These are phyloP conservation scores for Oenanthe sinensis DNA, from an alignment of 129 eudicot species.

Conservation along the genomic window DNA sequence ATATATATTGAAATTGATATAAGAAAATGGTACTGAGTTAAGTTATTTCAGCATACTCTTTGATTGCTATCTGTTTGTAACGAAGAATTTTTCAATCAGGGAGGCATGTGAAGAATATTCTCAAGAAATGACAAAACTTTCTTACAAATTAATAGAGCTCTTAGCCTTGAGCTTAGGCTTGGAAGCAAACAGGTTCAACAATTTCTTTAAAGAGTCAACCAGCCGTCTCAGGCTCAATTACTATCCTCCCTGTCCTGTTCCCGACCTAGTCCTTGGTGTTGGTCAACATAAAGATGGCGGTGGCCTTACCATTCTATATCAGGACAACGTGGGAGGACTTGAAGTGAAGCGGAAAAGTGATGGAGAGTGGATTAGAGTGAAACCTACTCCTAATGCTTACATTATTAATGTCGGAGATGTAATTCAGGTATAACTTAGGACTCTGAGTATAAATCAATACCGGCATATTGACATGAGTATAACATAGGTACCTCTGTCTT, in stretches of 20 bases:
- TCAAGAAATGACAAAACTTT: conserved; percentile 36
- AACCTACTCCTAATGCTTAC: conserved; percentile 51
- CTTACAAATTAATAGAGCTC: conserved; percentile 39
- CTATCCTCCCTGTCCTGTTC: conserved; percentile 63
- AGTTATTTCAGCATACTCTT: not conserved
- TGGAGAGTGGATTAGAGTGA: conserved; percentile 69
- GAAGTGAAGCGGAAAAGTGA: conserved; percentile 56
- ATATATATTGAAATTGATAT: too few species aligned
- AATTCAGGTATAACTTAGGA: conserved; percentile 42
- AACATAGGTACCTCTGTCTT: too few species aligned
- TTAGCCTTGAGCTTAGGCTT: conserved; percentile 49
- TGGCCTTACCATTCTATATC: conserved; percentile 59
- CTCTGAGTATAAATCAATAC: not conserved
- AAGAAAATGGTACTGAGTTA: too few species aligned
- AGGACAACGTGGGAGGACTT: conserved; percentile 73
- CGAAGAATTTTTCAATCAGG: not conserved
- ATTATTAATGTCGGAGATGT: conserved; percentile 73
- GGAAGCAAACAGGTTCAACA: conserved; percentile 31
- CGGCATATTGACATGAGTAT: too few species aligned
- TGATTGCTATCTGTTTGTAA: too few species aligned
- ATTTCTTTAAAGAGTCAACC: conserved; percentile 43
- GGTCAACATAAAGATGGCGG: conserved; percentile 69
- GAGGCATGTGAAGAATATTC: conserved; percentile 31
- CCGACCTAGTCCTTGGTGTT: conserved; percentile 65
- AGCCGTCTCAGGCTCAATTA: conserved; percentile 47